Base-by-base conservation (phyloP, 179 eudicot genomes). In the Amaranthus tricolor region DNA sequence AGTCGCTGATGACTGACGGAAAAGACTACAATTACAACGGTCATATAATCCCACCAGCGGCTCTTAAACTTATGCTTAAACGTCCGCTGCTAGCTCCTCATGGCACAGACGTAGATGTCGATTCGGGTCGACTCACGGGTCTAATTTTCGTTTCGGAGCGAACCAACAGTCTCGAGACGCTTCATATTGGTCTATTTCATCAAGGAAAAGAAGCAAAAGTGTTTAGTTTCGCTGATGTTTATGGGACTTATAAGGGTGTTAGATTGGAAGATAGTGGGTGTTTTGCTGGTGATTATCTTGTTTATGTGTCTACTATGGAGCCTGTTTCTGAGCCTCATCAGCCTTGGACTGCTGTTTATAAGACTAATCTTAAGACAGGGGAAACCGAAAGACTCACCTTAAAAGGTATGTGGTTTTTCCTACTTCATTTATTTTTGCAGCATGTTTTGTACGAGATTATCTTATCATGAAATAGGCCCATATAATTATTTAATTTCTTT, bases 281-380 rank as follows among this genome's bases (percentile, higher is more conserved):
- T 44, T 10, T 68, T 67, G 80, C 74, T 5, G 83, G 80, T 0
- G 40, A 76, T 20, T 67, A 81, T 43, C 62, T 81, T 9, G 20
- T 77, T 0, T 81, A 76, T 77, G 80, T 81, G 1, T 67, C 74
- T 20, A 77, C 83, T 51, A 68, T 5, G 72, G 78, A 81, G 9
- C 67, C 75, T 1, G 8, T 3, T 3, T 0, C 10, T 0, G 31
- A 68, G 8, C 50, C 50, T 47, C 80, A 71, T 21, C 83, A 81
- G 65, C 83, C 83, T 54, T 81, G 83, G 77, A 81, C 77, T 24
- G 83, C 80, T 50, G 77, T 81, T 17, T 81, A 72, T 10, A 55
- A 64, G 16, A 81, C 83, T 4, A 21, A 68, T 68, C 83, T 81
- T 44, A 6, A 49, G 16, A 73, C 54, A 0, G 78, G 75, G 0